Evolutionary conservation across 306 rosid genomes (phyloP), one percentile per base, ranked within the genome.

Genomic region (Arachis hypogaea): DNA sequence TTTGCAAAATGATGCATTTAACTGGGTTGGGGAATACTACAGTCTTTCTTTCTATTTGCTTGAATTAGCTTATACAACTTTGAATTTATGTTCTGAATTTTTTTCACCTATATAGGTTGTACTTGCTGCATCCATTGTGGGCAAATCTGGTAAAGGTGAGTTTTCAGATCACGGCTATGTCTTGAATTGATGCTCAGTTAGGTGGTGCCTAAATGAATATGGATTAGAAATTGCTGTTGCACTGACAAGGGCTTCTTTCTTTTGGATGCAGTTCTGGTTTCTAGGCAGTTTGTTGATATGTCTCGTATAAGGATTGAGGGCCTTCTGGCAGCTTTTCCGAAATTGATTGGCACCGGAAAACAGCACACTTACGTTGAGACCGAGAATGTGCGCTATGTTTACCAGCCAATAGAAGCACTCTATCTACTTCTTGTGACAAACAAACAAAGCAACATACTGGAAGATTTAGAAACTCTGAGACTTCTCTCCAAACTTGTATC

Each of bases 361-460:
- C 99, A 94, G 36, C 99, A 94, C 73, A 92, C 99, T 14, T 92
- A 89, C 75, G 86, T 94, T 43, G 99, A 94, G 87, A 92, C 99
- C 1, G 99, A 94, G 74, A 94, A 92, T 77, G 96, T 92, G 63
- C 99, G 98, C 69, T 94, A 94, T 76, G 96, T 94, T 82, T 94
- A 88, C 83, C 99, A 94, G 85, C 99, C 99, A 55, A 94, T 94
- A 43, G 99, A 94, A 85, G 87, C 90, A 68, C 62, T 94, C 69
- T 92, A 88, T 84, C 84, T 94, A 90, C 96, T 94, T 51, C 93
- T 94, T 43, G 97, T 94, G 9, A 94, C 99, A 38, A 94, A 94
- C 89, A 94, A 94, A 72, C 93, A 88, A 85, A 94, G 99, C 87
- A 92, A 94, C 82, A 92, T 94, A 69, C 83, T 94, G 71, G 97